Percentiles rank a stretch among this genome's conserved stretches.
phyloP scores from a whole-genome alignment of 202 grass and related monocot genomes.

The Cymbopogon flexuosus region DNA sequence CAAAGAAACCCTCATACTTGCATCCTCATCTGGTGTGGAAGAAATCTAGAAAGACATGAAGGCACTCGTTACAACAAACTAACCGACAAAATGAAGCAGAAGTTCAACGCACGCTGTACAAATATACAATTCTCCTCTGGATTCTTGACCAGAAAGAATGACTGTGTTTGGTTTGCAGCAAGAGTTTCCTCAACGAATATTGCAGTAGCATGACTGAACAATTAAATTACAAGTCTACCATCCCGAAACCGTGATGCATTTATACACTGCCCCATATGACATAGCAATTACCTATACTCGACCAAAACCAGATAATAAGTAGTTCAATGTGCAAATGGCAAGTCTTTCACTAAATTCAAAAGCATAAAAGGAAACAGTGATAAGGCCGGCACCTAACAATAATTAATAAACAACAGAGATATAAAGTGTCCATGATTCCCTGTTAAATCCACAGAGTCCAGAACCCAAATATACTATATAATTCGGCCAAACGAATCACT shows the following conservation, averaged over 20 bases:
- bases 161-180: background rate
- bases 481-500: background rate
- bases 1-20: slow-evolving; percentile 43
- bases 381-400: background rate
- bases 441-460: background rate
- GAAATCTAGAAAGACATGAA: slow-evolving; percentile 16
- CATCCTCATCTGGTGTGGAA: slow-evolving; percentile 41
- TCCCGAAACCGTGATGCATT: background rate
- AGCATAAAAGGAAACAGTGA: slow-evolving; percentile 16
- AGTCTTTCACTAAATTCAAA: slow-evolving; percentile 10
- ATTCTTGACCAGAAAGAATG: background rate
- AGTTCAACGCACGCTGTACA: background rate
- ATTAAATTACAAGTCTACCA: background rate
- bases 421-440: background rate
- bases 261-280: background rate
- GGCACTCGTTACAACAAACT: background rate
- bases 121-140: background rate
- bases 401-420: too few species aligned
- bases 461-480: background rate
- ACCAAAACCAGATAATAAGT: background rate
- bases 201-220: background rate
- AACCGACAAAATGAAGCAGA: background rate
- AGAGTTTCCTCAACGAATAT: background rate
- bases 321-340: background rate
- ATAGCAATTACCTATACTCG: background rate